Evolutionary conservation across 345 rosid genomes (phyloP), one percentile per base, ranked within the genome.

Genomic region (Draba incana): DNA sequence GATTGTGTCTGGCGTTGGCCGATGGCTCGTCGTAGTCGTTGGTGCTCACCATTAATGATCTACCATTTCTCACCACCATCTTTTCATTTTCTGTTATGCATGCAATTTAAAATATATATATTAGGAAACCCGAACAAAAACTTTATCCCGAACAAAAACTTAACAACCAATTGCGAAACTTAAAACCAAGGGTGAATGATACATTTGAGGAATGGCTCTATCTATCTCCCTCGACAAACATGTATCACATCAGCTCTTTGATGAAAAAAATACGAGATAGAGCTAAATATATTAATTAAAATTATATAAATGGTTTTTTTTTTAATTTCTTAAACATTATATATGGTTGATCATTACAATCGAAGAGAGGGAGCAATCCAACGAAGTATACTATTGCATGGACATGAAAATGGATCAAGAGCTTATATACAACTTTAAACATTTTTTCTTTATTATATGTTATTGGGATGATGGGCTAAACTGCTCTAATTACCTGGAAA

Each of bases 1-100:
- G 97, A 49, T 86, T 85, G 49, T 86, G 92, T 25, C 85, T 79
- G 2, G 23, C 74, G 74, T 88, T 90, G 6, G 94, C 88, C 0
- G 82, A 53, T 33, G 91, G 86, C 30, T 46, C 83, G 7, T 9
- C 57, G 25, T 87, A 87, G 65, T 90, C 97, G 38, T 82, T 47
- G 25, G 84, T 59, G 23, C 59, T 72, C 68, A 70, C 72, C 80
- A 33, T 70, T 69, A 90, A 30, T 8, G 84, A 67, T 77, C 97
- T 79, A 64, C 79, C 81, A 66, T 70, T 47, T 6, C 37, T 33
- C 8, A 33, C 2, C 55, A 45, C 50, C 70, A 64, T 10, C 66
- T 55, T 70, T 15, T 68, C 74, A 25, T 69, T 62, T 39, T 37
- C 83, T 82, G 54, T 64, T 14, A 41, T 66, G 62, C 72, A 59